Percentiles rank a stretch among this genome's conserved stretches.
phyloP scores from a whole-genome alignment of 441 rosid genomes.

The Brassica hybrid region DNA sequence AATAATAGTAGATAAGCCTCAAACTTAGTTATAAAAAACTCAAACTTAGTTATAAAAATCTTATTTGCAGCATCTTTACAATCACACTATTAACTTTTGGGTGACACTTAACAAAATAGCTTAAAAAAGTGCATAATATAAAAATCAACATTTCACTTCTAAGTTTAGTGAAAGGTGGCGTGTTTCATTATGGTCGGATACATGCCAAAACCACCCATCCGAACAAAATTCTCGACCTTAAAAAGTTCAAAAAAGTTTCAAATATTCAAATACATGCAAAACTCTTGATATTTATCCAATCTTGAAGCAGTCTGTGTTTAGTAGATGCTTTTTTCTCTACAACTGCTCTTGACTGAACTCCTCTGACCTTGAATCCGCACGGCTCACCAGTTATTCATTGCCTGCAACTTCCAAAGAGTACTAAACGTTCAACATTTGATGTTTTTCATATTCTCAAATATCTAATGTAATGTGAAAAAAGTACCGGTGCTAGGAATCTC shows the following conservation, averaged over 20 bases:
- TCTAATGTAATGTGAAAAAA: not conserved
- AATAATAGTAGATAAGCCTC: no score
- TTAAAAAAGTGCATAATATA: no score
- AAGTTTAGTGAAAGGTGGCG: not conserved
- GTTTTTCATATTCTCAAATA: not conserved
- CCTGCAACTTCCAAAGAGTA: conserved; percentile 46
- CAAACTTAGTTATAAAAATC: no score
- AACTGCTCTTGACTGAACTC: conserved; percentile 13
- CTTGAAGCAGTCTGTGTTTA: no score
- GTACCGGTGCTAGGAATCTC: conserved; percentile 49
- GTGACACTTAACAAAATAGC: no score
- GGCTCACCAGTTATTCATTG: conserved; percentile 43
- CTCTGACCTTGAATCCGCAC: conserved; percentile 4
- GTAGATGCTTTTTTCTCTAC: not conserved
- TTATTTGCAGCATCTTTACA: no score
- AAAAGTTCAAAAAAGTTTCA: not conserved
- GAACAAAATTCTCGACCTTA: not conserved
- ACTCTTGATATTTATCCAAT: conserved; percentile 25
- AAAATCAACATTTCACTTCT: no score
- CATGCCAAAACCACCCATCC: no score
- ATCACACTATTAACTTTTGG: no score
- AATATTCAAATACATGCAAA: conserved; percentile 20
- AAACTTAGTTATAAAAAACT: no score
- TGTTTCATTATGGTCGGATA: not conserved
- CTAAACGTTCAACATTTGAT: conserved; percentile 5